Percentiles rank a stretch among this genome's conserved stretches.
These are phyloP conservation scores for Primulina tabacum DNA, from an alignment of 257 asterid species.

Conservation along the genomic window DNA sequence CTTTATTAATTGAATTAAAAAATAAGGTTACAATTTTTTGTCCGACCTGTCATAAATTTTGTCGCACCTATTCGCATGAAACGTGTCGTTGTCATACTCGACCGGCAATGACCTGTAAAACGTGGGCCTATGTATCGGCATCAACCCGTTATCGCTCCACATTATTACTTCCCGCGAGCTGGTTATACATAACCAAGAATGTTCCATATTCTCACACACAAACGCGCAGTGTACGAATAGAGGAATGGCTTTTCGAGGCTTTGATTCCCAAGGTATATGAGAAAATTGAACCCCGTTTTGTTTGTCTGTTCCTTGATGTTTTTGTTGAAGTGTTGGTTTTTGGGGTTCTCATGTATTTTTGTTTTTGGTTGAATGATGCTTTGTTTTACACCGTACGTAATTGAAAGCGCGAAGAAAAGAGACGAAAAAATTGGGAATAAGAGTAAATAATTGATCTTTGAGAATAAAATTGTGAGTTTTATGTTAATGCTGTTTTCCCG, in stretches of 20 bases:
- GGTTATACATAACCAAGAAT: slow-evolving; percentile 23
- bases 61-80: slow-evolving; percentile 24
- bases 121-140: slow-evolving; percentile 35
- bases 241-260: slow-evolving; percentile 10
- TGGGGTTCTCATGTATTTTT: background rate
- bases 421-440: background rate
- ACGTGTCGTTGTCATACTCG: slow-evolving; percentile 26
- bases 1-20: background rate
- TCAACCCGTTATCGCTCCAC: slow-evolving; percentile 33
- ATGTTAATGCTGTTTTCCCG: background rate
- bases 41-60: slow-evolving; percentile 22
- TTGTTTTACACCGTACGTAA: slow-evolving; percentile 1
- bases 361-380: slow-evolving; percentile 2
- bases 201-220: slow-evolving; percentile 17
- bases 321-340: background rate
- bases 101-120: slow-evolving; percentile 27
- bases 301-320: background rate
- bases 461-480: background rate
- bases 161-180: slow-evolving; percentile 40
- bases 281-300: background rate
- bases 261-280: slow-evolving; percentile 22
- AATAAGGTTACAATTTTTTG: slow-evolving; percentile 24
- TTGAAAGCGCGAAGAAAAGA: background rate
- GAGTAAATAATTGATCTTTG: background rate
- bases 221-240: background rate